Conservation (phyloP, 768 basidiomycete species). For the Tulasnella sp. region DNA sequence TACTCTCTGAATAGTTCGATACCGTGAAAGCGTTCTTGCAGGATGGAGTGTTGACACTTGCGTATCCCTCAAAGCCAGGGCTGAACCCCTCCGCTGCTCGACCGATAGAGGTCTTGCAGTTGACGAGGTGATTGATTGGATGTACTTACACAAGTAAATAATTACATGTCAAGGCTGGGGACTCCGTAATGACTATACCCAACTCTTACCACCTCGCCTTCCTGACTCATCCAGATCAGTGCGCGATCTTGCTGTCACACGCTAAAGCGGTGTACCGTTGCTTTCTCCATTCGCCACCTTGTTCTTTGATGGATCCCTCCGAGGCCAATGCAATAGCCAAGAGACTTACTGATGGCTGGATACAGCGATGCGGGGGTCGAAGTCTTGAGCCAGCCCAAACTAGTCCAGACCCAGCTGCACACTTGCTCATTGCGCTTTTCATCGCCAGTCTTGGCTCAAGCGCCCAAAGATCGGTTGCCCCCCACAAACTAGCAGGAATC, state of each 20-base stretch:
- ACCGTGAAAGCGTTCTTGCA: constrained; percentile 17
- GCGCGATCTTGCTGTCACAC: too few species aligned
- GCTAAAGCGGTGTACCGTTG: too few species aligned
- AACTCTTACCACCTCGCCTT: too few species aligned
- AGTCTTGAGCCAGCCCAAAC: not conserved
- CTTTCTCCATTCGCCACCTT: not conserved
- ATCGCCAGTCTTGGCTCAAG: not conserved
- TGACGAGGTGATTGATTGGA: too few species aligned
- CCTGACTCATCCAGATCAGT: too few species aligned
- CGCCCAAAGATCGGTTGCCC: not conserved
- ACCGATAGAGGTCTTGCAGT: not conserved
- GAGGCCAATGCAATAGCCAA: not conserved
- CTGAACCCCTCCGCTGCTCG: not conserved
- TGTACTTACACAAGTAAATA: too few species aligned
- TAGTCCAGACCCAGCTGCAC: not conserved
- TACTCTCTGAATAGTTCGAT: too few species aligned
- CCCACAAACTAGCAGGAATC: constrained; percentile 2
- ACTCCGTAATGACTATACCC: too few species aligned
- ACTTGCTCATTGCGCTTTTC: constrained; percentile 4
- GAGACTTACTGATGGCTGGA: not conserved
- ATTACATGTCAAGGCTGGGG: too few species aligned
- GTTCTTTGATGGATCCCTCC: not conserved
- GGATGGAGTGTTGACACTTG: constrained; percentile 15
- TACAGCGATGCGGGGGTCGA: not conserved
- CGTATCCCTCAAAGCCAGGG: constrained; percentile 11